These are phyloP conservation scores for Suillus plorans DNA, from an alignment of 768 basidiomycete genomes.

Conservation along the genomic window DNA sequence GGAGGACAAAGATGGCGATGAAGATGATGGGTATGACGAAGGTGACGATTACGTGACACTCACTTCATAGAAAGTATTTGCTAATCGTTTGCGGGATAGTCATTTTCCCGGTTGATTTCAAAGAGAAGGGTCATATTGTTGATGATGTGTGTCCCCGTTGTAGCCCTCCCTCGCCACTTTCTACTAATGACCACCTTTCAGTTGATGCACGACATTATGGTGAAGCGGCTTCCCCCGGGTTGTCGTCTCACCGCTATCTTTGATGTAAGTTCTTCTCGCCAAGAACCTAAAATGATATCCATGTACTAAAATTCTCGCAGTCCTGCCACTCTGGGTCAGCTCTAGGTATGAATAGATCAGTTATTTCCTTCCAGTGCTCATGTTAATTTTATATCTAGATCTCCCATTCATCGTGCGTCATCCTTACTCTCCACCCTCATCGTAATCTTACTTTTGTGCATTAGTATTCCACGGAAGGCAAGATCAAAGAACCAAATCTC, in stretches of 20 bases:
- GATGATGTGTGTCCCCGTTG: constrained; percentile 71
- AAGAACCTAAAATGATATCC: neutral
- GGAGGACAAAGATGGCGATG: constrained; percentile 79
- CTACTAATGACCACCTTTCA: constrained; percentile 25
- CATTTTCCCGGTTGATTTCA: constrained; percentile 81
- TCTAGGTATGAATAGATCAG: constrained; percentile 50
- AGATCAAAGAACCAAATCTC: constrained; percentile 91
- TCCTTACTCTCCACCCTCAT: neutral
- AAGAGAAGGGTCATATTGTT: constrained; percentile 72
- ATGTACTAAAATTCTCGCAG: constrained; percentile 33
- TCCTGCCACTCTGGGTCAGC: constrained; percentile 91
- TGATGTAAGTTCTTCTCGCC: constrained; percentile 51
- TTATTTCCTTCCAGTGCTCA: neutral
- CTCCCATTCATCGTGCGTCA: constrained; percentile 62
- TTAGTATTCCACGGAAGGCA: constrained; percentile 93
- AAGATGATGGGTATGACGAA: constrained; percentile 84
- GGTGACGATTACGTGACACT: constrained; percentile 34
- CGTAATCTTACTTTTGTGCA: constrained; percentile 2
- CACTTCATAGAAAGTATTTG: neutral
- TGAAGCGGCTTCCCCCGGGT: constrained; percentile 74
- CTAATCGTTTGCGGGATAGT: constrained; percentile 38
- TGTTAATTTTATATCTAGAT: constrained; percentile 39
- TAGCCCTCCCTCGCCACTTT: neutral
- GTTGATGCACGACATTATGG: constrained; percentile 80
- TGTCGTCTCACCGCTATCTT: constrained; percentile 87